These are phyloP conservation scores for Daphne laureola DNA, from an alignment of 441 rosid genomes.

Conservation along the genomic window DNA sequence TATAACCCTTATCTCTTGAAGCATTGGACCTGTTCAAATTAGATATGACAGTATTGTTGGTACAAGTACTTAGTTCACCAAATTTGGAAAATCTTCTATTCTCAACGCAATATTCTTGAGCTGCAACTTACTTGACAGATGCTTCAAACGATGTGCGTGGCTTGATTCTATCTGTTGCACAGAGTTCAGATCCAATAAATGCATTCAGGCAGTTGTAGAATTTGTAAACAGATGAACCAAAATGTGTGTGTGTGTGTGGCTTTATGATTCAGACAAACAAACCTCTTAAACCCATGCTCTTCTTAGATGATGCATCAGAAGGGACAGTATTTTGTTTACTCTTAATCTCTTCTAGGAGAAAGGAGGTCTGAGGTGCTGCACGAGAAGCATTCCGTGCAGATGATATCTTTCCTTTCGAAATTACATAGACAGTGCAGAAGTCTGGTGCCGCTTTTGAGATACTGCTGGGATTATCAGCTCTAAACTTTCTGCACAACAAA, in stretches of 20 bases:
- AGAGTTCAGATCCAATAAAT: not conserved
- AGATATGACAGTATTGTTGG: too few species aligned
- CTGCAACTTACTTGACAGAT: conserved; percentile 38
- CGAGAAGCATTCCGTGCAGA: conserved; percentile 55
- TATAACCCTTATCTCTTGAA: conserved; percentile 24
- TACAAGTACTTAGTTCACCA: too few species aligned
- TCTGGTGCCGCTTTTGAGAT: conserved; percentile 73
- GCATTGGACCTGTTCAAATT: conserved; percentile 43
- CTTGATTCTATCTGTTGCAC: conserved; percentile 38
- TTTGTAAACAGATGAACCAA: not conserved
- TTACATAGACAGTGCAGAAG: conserved; percentile 74
- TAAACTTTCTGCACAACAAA: conserved; percentile 48
- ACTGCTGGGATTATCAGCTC: conserved; percentile 50
- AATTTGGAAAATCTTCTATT: too few species aligned
- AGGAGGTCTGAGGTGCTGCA: conserved; percentile 56
- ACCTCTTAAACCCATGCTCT: conserved; percentile 48
- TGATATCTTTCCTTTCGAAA: conserved; percentile 72
- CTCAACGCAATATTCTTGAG: too few species aligned
- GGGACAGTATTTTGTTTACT: conserved; percentile 17
- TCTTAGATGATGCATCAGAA: conserved; percentile 26
- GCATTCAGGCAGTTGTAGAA: not conserved
- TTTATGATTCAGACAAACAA: conserved; percentile 2
- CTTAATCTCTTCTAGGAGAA: conserved; percentile 47
- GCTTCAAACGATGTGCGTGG: conserved; percentile 45
- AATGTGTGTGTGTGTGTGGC: too few species aligned